phyloP scores from a whole-genome alignment of 1,284 basidiomycete genomes.

The Athelia psychrophila region DNA sequence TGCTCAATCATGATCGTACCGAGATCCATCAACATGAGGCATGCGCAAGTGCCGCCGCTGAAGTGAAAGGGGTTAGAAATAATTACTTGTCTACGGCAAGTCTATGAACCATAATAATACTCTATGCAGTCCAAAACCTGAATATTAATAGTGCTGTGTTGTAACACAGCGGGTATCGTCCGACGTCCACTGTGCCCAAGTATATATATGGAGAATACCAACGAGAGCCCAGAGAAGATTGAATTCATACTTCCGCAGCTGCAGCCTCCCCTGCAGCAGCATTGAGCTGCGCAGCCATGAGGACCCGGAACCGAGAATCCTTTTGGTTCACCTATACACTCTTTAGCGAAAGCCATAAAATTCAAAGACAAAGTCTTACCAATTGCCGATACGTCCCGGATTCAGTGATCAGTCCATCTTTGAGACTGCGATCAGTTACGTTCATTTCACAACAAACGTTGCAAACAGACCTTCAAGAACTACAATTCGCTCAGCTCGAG shows the following conservation, averaged over 20 bases:
- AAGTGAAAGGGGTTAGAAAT: too few relatives aligned
- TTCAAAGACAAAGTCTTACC: conserved; percentile 34
- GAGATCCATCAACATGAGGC: too few relatives aligned
- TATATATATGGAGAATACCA: too few relatives aligned
- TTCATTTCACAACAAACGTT: background rate
- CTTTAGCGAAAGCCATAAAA: background rate
- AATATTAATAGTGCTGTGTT: too few relatives aligned
- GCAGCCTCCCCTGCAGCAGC: conserved; percentile 35
- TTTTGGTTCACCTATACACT: conserved; percentile 49
- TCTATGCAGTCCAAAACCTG: too few relatives aligned
- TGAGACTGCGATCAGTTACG: conserved; percentile 1
- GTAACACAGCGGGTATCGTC: too few relatives aligned
- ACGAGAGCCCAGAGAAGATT: too few relatives aligned
- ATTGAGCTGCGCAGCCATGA: conserved; percentile 86
- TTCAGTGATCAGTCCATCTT: conserved; percentile 81
- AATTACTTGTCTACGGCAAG: too few relatives aligned
- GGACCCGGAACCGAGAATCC: conserved; percentile 73
- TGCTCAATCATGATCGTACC: too few relatives aligned
- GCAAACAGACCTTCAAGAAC: conserved; percentile 71
- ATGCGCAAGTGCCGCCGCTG: too few relatives aligned
- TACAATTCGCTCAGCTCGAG: conserved; percentile 80
- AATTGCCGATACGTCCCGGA: conserved; percentile 82
- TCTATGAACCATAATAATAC: too few relatives aligned
- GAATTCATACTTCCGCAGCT: background rate
- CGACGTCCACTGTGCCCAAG: too few relatives aligned